Base-by-base conservation (phyloP, 768 basidiomycete genomes). In the Kockovaella imperatae region DNA sequence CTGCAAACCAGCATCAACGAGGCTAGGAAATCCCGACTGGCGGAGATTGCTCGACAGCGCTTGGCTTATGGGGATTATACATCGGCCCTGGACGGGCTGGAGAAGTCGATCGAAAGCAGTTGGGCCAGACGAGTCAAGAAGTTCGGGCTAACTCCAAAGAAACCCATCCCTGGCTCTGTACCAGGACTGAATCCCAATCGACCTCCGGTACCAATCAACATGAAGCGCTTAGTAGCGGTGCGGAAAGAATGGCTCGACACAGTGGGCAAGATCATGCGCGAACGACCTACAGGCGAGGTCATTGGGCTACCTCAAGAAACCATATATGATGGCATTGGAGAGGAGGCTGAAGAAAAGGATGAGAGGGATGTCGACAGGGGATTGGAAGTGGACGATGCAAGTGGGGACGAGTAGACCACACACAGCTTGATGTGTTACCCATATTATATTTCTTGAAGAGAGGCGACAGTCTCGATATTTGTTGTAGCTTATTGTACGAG, bases 41-140 rank as follows among this genome's bases (percentile, higher is more conserved):
- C 77, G 13, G 74, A 76, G 13, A 78, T 90, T 52, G 89, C 90
- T 24, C 80, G 83, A 51, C 87, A 90, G 62, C 80, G 90, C 18
- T 77, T 97, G 15, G 89, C 83, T 5, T 87, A 88, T 65, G 86
- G 88, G 62, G 93, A 97, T 63, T 97, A 93, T 73, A 72, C 87
- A 49, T 84, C 87, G 25, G 70, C 80, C 6, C 80, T 90, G 15
- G 89, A 93, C 53, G 77, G 83, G 3, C 78, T 97, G 41, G 91
- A 97, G 75, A 84, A 81, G 74, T 82, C 83, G 58, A 87, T 96
- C 66, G 75, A 78, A 38, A 75, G 74, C 15, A 75, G 83, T 8
- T 95, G 84, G 74, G 66, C 78, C 44, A 88, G 85, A 70, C 76
- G 90, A 39, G 83, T 87, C 75, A 87, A 86, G 74, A 69, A 72